phyloP scores from a whole-genome alignment of 2,329 filamentous ascomycete species.

The Clonostachys rosea region DNA sequence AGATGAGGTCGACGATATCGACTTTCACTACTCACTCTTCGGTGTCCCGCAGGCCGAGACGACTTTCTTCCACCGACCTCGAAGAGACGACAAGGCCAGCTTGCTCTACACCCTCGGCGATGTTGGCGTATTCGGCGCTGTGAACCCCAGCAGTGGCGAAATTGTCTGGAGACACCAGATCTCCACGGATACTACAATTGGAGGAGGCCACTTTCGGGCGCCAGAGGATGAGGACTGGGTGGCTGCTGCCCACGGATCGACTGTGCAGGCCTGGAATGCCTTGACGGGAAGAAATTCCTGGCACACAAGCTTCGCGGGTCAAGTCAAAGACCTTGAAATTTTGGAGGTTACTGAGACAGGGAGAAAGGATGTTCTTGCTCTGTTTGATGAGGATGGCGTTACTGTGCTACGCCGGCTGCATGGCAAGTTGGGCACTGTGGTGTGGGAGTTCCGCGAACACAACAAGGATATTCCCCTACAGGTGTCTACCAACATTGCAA shows the following conservation, averaged over 20 bases:
- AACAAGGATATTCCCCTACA: slow-evolving; percentile 71
- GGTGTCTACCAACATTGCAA: slow-evolving; percentile 62
- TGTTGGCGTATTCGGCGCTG: slow-evolving; percentile 74
- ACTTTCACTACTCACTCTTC: slow-evolving; percentile 89
- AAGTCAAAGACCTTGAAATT: slow-evolving; percentile 69
- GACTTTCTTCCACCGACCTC: slow-evolving; percentile 92
- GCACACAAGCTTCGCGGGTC: slow-evolving; percentile 57
- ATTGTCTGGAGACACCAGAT: slow-evolving; percentile 84
- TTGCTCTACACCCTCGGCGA: slow-evolving; percentile 90
- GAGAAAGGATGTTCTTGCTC: slow-evolving; percentile 66
- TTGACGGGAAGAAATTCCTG: slow-evolving; percentile 75
- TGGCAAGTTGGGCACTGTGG: slow-evolving; percentile 64
- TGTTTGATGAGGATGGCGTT: slow-evolving; percentile 55
- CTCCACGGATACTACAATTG: slow-evolving; percentile 35
- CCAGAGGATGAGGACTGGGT: slow-evolving; percentile 76
- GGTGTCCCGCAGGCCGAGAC: slow-evolving; percentile 76
- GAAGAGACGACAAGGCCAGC: slow-evolving; percentile 76
- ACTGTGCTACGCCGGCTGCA: slow-evolving; percentile 67
- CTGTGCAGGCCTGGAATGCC: slow-evolving; percentile 79
- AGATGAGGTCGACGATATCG: slow-evolving; percentile 87
- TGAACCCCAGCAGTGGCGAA: slow-evolving; percentile 82
- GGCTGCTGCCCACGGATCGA: slow-evolving; percentile 65
- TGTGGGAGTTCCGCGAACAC: slow-evolving; percentile 73
- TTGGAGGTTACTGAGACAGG: slow-evolving; percentile 60
- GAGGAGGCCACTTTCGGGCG: slow-evolving; percentile 58